Percentiles rank a stretch among this genome's conserved stretches.
phyloP scores from a whole-genome alignment of 345 rosid genomes.

The Ailanthus altissimus region DNA sequence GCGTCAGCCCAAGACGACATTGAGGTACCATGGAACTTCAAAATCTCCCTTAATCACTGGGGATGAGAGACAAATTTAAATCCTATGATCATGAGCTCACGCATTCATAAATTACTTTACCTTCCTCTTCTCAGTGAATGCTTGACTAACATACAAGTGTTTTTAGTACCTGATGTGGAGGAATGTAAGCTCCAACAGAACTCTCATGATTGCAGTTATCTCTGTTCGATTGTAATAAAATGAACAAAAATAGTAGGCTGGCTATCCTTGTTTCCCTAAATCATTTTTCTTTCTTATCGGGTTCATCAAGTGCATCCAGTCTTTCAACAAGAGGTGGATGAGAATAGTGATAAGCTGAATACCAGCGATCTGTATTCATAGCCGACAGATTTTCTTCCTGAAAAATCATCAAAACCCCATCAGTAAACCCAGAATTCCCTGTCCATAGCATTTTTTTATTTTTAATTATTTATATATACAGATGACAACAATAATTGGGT shows the following conservation, averaged over 20 bases:
- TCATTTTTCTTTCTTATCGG: constrained; percentile 77
- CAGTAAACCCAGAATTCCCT: constrained; percentile 1
- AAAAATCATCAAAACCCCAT: constrained; percentile 16
- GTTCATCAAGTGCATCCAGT: constrained; percentile 71
- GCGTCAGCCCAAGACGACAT: background rate
- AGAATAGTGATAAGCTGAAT: constrained; percentile 96
- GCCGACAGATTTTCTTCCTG: constrained; percentile 98
- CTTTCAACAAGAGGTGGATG: constrained; percentile 97
- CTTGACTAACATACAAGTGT: constrained; percentile 15
- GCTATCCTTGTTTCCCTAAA: constrained; percentile 7
- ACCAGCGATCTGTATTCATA: constrained; percentile 98
- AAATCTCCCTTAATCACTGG: background rate
- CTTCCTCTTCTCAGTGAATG: background rate
- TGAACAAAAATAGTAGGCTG: constrained; percentile 14
- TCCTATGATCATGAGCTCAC: constrained; percentile 2
- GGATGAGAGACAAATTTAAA: background rate
- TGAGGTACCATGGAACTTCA: background rate
- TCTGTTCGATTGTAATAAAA: constrained; percentile 17
- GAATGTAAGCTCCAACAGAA: constrained; percentile 14
- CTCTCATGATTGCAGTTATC: background rate
- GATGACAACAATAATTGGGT: background rate
- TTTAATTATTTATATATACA: background rate
- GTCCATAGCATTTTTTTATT: background rate
- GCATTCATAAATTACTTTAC: constrained; percentile 1
- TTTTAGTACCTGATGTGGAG: constrained; percentile 13